A percentile compares a stretch with the other conserved stretches of the same genome.
Conservation (phyloP, 306 rosid species). For the Gillenia trifoliata region DNA sequence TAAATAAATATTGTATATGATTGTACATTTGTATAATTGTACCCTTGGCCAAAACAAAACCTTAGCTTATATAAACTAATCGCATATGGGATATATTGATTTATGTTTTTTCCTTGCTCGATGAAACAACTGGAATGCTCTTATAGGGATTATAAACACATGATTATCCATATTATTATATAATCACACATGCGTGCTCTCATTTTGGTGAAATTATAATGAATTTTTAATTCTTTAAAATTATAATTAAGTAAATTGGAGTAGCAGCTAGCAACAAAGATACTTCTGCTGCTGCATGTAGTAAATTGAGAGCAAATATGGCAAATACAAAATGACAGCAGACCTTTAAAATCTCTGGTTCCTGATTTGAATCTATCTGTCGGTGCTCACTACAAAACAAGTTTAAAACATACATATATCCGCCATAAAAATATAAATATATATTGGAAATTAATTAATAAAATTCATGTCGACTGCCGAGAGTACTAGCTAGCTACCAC, state of each 20-base stretch:
- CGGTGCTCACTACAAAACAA: slow-evolving; percentile 51
- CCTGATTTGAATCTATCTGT: slow-evolving; percentile 33
- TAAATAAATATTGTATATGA: neutral
- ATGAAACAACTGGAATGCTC: neutral
- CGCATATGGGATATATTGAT: neutral
- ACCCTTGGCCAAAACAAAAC: neutral
- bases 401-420: slow-evolving; percentile 7
- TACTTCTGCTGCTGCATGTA: neutral
- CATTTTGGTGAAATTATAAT: neutral
- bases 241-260: neutral
- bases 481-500: slow-evolving; percentile 15
- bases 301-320: neutral
- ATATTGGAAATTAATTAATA: neutral
- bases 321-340: slow-evolving; percentile 4
- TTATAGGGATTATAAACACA: neutral
- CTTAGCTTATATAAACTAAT: neutral
- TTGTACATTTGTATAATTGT: too few species aligned
- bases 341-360: slow-evolving; percentile 10
- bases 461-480: slow-evolving; percentile 13
- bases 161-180: neutral
- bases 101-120: neutral
- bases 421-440: slow-evolving; percentile 11
- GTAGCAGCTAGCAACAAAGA: neutral
- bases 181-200: too few species aligned
- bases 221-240: neutral